Percentiles rank a stretch among this genome's conserved stretches.
Evolutionary conservation across 805 yeast genomes (phyloP).

Genomic region (Schizosaccharomyces pombe): DNA sequence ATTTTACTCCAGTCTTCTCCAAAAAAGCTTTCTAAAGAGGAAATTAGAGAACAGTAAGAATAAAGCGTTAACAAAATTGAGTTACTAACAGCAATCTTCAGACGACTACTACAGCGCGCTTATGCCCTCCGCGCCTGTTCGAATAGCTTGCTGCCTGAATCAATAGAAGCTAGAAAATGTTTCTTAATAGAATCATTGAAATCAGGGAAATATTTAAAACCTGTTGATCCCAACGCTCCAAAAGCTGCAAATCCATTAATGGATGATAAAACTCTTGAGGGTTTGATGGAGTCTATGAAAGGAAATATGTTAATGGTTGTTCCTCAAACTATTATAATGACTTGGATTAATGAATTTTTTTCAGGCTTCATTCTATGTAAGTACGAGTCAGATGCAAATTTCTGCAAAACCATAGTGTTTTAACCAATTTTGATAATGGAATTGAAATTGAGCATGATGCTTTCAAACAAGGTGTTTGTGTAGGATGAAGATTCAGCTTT

Average conservation of each 20-base stretch:
- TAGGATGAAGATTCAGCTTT: no score
- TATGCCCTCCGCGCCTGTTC: constrained; percentile 32
- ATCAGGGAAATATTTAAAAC: constrained; percentile 31
- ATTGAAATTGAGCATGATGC: not conserved
- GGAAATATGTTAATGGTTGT: constrained; percentile 61
- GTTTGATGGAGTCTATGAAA: constrained; percentile 53
- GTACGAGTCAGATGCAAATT: no score
- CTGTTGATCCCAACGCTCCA: constrained; percentile 18
- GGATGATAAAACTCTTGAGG: constrained; percentile 50
- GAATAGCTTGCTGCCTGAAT: constrained; percentile 26
- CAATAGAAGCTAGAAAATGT: constrained; percentile 31
- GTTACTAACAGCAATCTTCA: not conserved
- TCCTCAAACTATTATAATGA: constrained; percentile 86
- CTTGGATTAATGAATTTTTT: constrained; percentile 84
- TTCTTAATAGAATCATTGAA: constrained; percentile 26
- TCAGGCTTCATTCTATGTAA: constrained; percentile 36
- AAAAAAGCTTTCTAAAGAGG: constrained; percentile 27
- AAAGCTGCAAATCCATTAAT: constrained; percentile 31
- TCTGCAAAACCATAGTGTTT: no score
- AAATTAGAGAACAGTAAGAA: constrained; percentile 28
- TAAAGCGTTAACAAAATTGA: constrained; percentile 3
- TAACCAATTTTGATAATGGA: not conserved
- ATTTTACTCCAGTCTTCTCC: constrained; percentile 34
- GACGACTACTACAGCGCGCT: constrained; percentile 37
- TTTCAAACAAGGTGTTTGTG: no score